These are phyloP conservation scores for Sphagnum tenellum DNA, from an alignment of 225 moss, liverwort and hornwort genomes.

Conservation along the genomic window DNA sequence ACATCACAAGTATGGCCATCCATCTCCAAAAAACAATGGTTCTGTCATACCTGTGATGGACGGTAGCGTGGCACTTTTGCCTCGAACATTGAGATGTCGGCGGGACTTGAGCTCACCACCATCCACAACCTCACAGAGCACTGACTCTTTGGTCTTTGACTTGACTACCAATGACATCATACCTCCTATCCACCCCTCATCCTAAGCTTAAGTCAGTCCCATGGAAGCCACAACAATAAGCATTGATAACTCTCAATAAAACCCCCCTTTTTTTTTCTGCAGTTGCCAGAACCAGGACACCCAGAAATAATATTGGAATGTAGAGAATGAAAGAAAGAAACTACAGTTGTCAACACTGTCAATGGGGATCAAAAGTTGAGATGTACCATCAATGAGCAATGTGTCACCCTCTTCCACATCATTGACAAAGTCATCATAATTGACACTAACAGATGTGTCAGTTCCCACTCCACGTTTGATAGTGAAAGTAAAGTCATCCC, in stretches of 20 bases:
- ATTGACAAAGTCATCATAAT: constrained; percentile 92
- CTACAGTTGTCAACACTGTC: too few species aligned
- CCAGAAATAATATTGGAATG: too few species aligned
- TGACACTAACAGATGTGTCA: constrained; percentile 82
- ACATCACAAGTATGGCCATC: too few species aligned
- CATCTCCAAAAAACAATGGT: too few species aligned
- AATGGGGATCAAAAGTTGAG: neutral
- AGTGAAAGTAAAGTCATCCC: constrained; percentile 76
- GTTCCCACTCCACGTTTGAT: constrained; percentile 86
- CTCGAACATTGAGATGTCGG: constrained; percentile 94
- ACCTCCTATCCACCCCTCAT: constrained; percentile 53
- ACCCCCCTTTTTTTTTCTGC: too few species aligned
- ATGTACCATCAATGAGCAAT: constrained; percentile 76
- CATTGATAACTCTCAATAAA: too few species aligned
- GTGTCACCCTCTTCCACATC: constrained; percentile 79
- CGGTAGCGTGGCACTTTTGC: constrained; percentile 97
- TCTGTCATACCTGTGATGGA: constrained; percentile 71
- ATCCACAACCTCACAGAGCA: constrained; percentile 82
- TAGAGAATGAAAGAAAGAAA: too few species aligned
- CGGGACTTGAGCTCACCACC: constrained; percentile 95
- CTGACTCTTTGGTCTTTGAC: constrained; percentile 72
- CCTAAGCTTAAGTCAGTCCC: constrained; percentile 8
- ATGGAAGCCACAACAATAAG: too few species aligned
- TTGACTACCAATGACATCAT: constrained; percentile 96
- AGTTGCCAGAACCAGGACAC: too few species aligned